phyloP scores from a whole-genome alignment of 768 basidiomycete species.

The Podaxis rugospora region DNA sequence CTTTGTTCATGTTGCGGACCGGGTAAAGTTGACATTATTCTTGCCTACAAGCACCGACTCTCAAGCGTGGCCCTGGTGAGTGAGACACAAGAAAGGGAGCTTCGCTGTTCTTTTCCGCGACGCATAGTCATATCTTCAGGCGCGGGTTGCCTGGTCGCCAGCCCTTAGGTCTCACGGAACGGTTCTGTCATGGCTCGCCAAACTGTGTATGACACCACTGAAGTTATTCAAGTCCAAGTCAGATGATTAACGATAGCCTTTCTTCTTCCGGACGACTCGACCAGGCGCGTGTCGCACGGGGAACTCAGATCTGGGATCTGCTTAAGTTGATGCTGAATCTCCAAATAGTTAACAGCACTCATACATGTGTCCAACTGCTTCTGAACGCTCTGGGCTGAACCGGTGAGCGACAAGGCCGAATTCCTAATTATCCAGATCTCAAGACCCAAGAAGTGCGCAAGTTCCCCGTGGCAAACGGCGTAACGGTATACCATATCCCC shows the following conservation, averaged over 20 bases:
- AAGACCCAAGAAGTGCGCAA: neutral
- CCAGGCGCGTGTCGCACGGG: conserved; percentile 6
- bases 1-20: neutral
- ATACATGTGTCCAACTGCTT: neutral
- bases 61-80: neutral
- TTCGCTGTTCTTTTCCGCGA: neutral
- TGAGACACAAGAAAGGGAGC: neutral
- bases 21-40: neutral
- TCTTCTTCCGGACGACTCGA: conserved; percentile 4
- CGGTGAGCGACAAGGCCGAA: neutral
- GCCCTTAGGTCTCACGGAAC: neutral
- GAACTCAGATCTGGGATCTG: conserved; percentile 10
- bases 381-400: neutral
- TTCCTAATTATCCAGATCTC: neutral
- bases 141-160: neutral
- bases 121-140: neutral
- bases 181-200: conserved; percentile 3
- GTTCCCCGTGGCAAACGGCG: conserved; percentile 6
- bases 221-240: conserved; percentile 1
- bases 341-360: conserved; percentile 1
- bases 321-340: conserved; percentile 1
- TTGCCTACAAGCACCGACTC: neutral
- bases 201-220: conserved; percentile 3
- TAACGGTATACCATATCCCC: neutral
- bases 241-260: conserved; percentile 2